These are phyloP conservation scores for Citrullus mucosospermus DNA, from an alignment of 306 rosid species.

Conservation along the genomic window DNA sequence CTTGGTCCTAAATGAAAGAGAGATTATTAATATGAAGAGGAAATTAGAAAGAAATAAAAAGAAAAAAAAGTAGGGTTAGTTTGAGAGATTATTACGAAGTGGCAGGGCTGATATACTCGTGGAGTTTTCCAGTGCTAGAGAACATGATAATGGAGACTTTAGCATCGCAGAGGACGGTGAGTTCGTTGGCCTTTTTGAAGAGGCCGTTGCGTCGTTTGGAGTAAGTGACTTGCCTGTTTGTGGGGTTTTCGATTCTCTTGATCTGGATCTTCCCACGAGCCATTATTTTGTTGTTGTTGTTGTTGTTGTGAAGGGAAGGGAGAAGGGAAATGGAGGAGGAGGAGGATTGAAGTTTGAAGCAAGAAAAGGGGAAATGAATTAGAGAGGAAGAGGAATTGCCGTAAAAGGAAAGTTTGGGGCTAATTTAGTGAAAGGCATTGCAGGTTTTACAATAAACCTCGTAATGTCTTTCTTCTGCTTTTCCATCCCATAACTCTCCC, in stretches of 20 bases:
- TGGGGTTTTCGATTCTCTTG: conserved; percentile 75
- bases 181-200: conserved; percentile 85
- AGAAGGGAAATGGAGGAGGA: background rate
- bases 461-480: background rate
- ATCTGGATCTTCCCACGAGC: conserved; percentile 96
- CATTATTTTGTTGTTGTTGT: conserved; percentile 13
- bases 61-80: background rate
- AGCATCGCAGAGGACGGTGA: conserved; percentile 82
- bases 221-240: conserved; percentile 74
- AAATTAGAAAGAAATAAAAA: background rate
- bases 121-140: conserved; percentile 58
- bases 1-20: conserved; percentile 34
- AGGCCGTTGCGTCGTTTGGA: conserved; percentile 77
- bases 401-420: conserved; percentile 29
- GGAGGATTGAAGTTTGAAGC: background rate
- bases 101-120: conserved; percentile 53
- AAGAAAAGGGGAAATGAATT: background rate
- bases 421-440: conserved; percentile 36
- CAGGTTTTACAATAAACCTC: conserved; percentile 26
- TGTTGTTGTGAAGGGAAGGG: background rate
- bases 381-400: conserved; percentile 16
- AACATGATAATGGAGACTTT: conserved; percentile 62
- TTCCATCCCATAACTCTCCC: too few relatives aligned
- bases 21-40: background rate
- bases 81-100: conserved; percentile 24